These are phyloP conservation scores for Plasmodium coatneyi DNA, from an alignment of 169 alveolate species.

Conservation along the genomic window DNA sequence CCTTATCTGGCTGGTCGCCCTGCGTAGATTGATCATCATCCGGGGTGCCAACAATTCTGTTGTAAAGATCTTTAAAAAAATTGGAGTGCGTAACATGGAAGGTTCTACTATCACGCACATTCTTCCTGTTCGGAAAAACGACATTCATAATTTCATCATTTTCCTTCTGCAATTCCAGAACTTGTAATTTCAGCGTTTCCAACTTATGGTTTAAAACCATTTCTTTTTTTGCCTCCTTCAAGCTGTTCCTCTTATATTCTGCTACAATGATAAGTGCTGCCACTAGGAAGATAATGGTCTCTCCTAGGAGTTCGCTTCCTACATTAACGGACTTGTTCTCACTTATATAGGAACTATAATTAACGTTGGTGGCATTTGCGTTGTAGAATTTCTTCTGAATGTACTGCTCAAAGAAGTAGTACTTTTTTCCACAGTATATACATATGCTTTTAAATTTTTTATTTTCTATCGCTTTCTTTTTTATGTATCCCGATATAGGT, in stretches of 20 bases:
- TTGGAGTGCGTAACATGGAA: slow-evolving; percentile 41
- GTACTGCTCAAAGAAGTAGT: slow-evolving; percentile 84
- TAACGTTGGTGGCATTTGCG: slow-evolving; percentile 65
- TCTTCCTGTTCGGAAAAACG: slow-evolving; percentile 74
- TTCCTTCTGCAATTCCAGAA: slow-evolving; percentile 58
- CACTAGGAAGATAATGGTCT: slow-evolving; percentile 77
- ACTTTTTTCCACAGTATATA: slow-evolving; percentile 81
- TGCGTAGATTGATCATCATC: not conserved
- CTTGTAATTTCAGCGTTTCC: slow-evolving; percentile 76
- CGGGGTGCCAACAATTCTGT: slow-evolving; percentile 7
- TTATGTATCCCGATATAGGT: slow-evolving; percentile 83
- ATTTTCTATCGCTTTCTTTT: slow-evolving; percentile 81
- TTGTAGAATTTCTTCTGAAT: slow-evolving; percentile 82
- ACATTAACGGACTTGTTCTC: slow-evolving; percentile 83
- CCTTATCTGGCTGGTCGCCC: not conserved
- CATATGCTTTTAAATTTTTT: slow-evolving; percentile 82
- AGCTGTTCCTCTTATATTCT: slow-evolving; percentile 81
- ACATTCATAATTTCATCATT: slow-evolving; percentile 79
- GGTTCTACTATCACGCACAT: slow-evolving; percentile 47
- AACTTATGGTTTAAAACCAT: slow-evolving; percentile 74
- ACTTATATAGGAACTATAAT: slow-evolving; percentile 80
- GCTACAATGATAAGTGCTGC: slow-evolving; percentile 83
- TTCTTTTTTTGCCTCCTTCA: slow-evolving; percentile 85
- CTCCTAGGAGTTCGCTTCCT: slow-evolving; percentile 86
- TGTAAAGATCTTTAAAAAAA: slow-evolving; percentile 56